These are phyloP conservation scores for Calocybe cyanea DNA, from an alignment of 768 basidiomycete genomes.

Conservation along the genomic window DNA sequence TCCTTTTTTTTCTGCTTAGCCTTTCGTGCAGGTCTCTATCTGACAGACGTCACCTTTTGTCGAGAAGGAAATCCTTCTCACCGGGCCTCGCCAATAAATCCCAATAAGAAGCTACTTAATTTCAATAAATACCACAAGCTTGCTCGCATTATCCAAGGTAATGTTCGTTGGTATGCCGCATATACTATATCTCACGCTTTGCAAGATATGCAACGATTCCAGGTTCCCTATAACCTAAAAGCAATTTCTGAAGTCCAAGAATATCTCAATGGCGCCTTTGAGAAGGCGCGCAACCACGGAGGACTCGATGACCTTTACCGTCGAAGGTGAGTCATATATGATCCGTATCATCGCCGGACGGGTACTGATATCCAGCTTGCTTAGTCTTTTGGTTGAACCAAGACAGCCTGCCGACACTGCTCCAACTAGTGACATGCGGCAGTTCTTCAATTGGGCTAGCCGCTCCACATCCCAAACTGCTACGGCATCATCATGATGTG, in stretches of 20 bases:
- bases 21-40: conserved; percentile 59
- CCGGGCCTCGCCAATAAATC: conserved; percentile 71
- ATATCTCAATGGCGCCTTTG: conserved; percentile 70
- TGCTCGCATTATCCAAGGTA: conserved; percentile 79
- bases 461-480: conserved; percentile 43
- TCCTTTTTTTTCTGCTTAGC: conserved; percentile 3
- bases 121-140: conserved; percentile 96
- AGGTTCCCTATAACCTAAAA: conserved; percentile 80
- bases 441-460: conserved; percentile 77
- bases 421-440: conserved; percentile 65
- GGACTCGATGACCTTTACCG: conserved; percentile 84
- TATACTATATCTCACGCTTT: background rate
- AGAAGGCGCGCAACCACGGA: conserved; percentile 71
- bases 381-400: conserved; percentile 78
- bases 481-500: conserved; percentile 27
- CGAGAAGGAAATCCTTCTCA: conserved; percentile 90
- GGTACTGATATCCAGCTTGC: conserved; percentile 7
- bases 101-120: conserved; percentile 82
- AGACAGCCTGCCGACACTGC: conserved; percentile 72
- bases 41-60: conserved; percentile 94
- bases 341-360: conserved; percentile 30
- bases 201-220: conserved; percentile 89
- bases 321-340: conserved; percentile 72
- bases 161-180: conserved; percentile 8
- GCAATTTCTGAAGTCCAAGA: conserved; percentile 87